Base-by-base conservation (phyloP, 78 protist species). In the Mantamonas sphyraenae region DNA sequence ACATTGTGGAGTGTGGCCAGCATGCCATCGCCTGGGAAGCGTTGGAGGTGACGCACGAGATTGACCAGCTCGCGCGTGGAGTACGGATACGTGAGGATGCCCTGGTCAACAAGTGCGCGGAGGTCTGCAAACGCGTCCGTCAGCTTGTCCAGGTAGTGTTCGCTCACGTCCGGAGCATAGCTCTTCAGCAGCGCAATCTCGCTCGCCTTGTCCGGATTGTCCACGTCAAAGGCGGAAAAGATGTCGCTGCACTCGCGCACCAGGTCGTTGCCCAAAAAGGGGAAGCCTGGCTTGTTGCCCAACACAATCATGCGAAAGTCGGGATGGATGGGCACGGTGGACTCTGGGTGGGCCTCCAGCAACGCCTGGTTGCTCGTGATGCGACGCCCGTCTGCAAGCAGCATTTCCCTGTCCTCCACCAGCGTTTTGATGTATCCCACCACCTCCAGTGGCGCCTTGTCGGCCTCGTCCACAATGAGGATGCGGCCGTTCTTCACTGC, bases 201-300 rank as follows among this genome's bases (percentile, higher is more conserved):
- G 3, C 65, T 40, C 0, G 31, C 70, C 35, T n/a, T 26, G 71
- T 68, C 79, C 0, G 91, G 85, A 30, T 64, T 71, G 37, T 73
- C 76, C 34, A 47, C 68, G 68, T 34, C 71, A 64, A 47, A 47
- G 28, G 28, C 16, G 20, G 55, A 1, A 28, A 82, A 71, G 9
- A 74, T 47, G 47, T 78, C 89, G 50, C 93, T 89, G 19, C 80
- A 66, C 56, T 76, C 83, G 17, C 66, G 26, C 64, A 62, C 80
- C 28, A 88, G 76, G 61, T 83, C 91, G 42, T 86, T 86, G 42
- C 93, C 89, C 4, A 67, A 73, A 58, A 88, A 84, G 8, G 93
- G 93, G 68, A 34, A 80, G 42, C 93, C 93, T 5, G 93, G 89
- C 14, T 74, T 64, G 68, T 88, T 88, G 12, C 89, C 93, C 35